Base-by-base conservation (phyloP, 257 asterid genomes). In the Solanum chiquidenum region DNA sequence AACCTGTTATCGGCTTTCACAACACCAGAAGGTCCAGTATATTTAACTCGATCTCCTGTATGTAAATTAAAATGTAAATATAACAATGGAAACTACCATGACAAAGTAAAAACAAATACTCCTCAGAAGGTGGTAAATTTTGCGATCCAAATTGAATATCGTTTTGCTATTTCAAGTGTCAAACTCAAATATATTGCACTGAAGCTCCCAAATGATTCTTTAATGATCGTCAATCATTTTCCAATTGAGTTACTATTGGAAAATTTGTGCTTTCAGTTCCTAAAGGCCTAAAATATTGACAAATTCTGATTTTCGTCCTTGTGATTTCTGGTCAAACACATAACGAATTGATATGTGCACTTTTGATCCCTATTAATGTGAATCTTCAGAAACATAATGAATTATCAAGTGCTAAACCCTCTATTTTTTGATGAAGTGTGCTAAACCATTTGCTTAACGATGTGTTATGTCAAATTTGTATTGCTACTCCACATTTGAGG, bases 1-100 rank as follows among this genome's bases (percentile, higher is more conserved):
- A 83, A 96, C 99, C 97, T 97, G 86, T 91, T 94, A 90, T 94
- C 94, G 40, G 92, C 97, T 91, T 93, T 95, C 87, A 91, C 68
- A 88, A 83, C 83, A 87, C 90, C 91, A 55, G 98, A 89, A 37
- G 94, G 94, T 88, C 99, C 99, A 79, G 88, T 91, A 91, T 97
- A 97, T 92, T 95, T 96, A 88, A 97, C 96, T 85, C 95, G 98
- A 92, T 96, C 99, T 89, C 99, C 99, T 97, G 94, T 87, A 64
- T 90, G 90, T 69, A 91, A 87, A 86, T 73, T 40, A 49, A 86
- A 29, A 86, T 86, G 74, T 72, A 72, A 86, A 73, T 49, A 52
- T 44, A 86, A 37, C 71, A 74, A 23, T 33, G 74, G 74, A 73
- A 82, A 49, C 69, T 82, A 82, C 42, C 44, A 46, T 16, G 42